Conservation (phyloP, 2,329 filamentous ascomycete genomes). For the Calonectria multiphialidica region DNA sequence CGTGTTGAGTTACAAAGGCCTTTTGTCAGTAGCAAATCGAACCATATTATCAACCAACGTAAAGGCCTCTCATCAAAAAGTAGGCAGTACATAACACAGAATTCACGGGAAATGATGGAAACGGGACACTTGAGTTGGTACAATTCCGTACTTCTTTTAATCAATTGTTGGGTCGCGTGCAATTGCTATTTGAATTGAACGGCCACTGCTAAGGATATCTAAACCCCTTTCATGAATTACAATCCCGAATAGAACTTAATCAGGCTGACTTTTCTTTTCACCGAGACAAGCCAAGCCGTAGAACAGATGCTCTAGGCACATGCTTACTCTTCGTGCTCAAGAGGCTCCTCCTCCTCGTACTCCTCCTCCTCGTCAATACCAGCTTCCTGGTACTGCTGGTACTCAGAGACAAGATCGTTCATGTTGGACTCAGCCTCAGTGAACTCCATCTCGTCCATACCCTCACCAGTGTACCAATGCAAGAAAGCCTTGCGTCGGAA, state of each 20-base stretch:
- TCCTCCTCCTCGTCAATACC: slow-evolving; percentile 97
- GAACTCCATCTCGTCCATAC: slow-evolving; percentile 99
- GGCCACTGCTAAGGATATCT: slow-evolving; percentile 55
- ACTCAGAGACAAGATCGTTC: slow-evolving; percentile 99
- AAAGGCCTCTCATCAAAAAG: not conserved
- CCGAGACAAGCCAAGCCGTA: slow-evolving; percentile 5
- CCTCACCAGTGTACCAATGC: slow-evolving; percentile 99
- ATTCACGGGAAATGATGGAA: not conserved
- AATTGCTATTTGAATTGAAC: slow-evolving; percentile 47
- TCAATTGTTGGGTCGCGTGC: slow-evolving; percentile 45
- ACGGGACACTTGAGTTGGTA: slow-evolving; percentile 32
- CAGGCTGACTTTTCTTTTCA: slow-evolving; percentile 38
- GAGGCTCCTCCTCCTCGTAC: slow-evolving; percentile 90
- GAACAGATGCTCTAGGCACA: slow-evolving; percentile 12
- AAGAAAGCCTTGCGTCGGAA: slow-evolving; percentile 99
- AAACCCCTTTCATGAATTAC: slow-evolving; percentile 51
- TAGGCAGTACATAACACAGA: not conserved
- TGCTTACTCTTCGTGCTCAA: slow-evolving; percentile 76
- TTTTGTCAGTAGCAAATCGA: not conserved
- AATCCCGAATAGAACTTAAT: slow-evolving; percentile 48
- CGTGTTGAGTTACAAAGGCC: slow-evolving; percentile 30
- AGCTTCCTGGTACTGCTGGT: slow-evolving; percentile 98
- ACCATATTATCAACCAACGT: not conserved
- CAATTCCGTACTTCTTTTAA: slow-evolving; percentile 46
- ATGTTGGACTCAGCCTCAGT: slow-evolving; percentile 99